Evolutionary conservation across 371 early-diverging fungal genomes (phyloP), one percentile per base, ranked within the genome.

Genomic region (Mucor ambiguus): DNA sequence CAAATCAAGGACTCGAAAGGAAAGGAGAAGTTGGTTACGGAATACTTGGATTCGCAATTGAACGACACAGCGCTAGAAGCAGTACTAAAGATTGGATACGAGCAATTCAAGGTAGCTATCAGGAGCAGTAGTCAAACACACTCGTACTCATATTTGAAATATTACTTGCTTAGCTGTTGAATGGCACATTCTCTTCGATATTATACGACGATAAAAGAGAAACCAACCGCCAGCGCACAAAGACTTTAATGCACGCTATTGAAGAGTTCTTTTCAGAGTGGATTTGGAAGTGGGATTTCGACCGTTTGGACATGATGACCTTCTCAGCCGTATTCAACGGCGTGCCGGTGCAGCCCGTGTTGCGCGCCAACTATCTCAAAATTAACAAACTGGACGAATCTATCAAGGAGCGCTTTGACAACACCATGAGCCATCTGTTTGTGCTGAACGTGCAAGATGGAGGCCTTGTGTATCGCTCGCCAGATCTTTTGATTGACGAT

Each of bases 231-330:
- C 80, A 81, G 38, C 43, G 81, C 12, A 77, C 78, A 41, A 67
- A 80, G 14, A 68, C 77, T 11, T 63, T 87, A 26, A 80, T 78
- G 75, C 75, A 81, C 48, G 66, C 66, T 14, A 79, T 83, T 54
- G 88, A 87, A 67, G 88, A 87, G 69, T 89, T 89, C 60, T 89
- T 87, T 62, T 84, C 84, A 5, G 79, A 84, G 16, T 87, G 88
- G 89, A 86, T 89, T 33, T 83, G 84, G 75, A 72, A 83, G 49
- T 87, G 87, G 89, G 85, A 89, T 63, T 87, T 87, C 71, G 86
- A 87, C 73, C 77, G 77, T n/a, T 52, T 73, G 37, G 80, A 78
- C 60, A 75, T 67, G 22, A 78, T 78, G 72, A 62, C 75, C 4
- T 77, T 75, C 61, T 54, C 68, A 2, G 72, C 76, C 18, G 77